phyloP scores from a whole-genome alignment of 2,329 filamentous ascomycete species.

The Microdochium trichocladiopsis region DNA sequence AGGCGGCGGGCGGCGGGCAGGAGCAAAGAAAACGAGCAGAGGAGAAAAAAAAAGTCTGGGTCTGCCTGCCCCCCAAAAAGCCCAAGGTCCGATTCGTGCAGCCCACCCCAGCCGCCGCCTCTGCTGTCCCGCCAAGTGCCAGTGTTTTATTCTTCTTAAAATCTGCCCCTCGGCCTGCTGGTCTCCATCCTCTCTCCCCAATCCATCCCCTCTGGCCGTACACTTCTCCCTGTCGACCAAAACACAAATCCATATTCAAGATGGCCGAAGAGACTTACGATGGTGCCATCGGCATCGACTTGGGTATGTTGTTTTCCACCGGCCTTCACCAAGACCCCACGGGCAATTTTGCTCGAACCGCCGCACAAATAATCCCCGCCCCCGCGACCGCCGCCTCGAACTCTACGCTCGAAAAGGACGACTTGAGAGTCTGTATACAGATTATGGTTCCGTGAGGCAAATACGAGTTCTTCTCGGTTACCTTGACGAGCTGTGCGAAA shows the following conservation, averaged over 20 bases:
- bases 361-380: background rate
- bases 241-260: slow-evolving; percentile 34
- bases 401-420: background rate
- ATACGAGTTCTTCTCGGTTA: background rate
- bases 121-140: background rate
- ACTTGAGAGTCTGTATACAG: background rate
- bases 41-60: background rate
- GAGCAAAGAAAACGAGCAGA: background rate
- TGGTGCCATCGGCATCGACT: slow-evolving; percentile 99
- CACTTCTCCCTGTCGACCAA: slow-evolving; percentile 5
- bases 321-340: slow-evolving; percentile 4
- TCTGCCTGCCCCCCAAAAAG: background rate
- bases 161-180: slow-evolving; percentile 4
- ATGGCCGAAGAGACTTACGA: slow-evolving; percentile 99
- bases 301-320: slow-evolving; percentile 60
- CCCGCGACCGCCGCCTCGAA: background rate
- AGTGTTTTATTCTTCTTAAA: slow-evolving; percentile 1
- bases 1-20: too few species aligned
- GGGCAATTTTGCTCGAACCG: background rate
- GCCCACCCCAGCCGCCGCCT: background rate
- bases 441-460: background rate
- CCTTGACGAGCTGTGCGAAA: background rate
- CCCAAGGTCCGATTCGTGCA: background rate
- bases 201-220: background rate
- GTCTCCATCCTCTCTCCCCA: slow-evolving; percentile 10